Evolutionary conservation across 1,284 basidiomycete genomes (phyloP), one percentile per base, ranked within the genome.

Genomic region (Trametes hirsuta): DNA sequence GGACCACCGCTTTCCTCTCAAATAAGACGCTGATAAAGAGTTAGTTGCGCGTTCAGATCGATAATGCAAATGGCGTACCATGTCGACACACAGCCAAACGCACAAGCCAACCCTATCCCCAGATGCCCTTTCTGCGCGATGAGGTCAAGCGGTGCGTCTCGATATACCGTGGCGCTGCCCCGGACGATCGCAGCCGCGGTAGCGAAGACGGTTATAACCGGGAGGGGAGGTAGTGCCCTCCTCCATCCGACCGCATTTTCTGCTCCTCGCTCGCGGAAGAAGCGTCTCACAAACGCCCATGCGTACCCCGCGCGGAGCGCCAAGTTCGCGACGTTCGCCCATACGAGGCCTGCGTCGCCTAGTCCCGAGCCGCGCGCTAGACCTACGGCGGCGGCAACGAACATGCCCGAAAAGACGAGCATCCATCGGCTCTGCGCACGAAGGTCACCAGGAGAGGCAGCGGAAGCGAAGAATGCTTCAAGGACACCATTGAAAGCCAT

Each of bases 401-500:
- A 91, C 4, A 82, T 69, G 1, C 77, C 65, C 0, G 90, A 90
- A 71, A 91, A 92, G 0, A 74, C 75, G 15, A 85, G 78, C 84
- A 94, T 89, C 84, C 85, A 90, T 15, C 72, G 77, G 64, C 86
- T 90, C 71, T 94, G 92, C 6, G 71, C 71, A 50, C 79, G 83
- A 5, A 95, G 74, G 71, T 93, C 88, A 2, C 73, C 67, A 0
- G 86, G 79, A 2, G 80, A 79, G 3, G 93, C 91, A 1, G 88
- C 87, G 53, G 93, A 91, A 2, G 91, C 86, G 65, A 95, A 82
- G 75, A 96, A 96, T 0, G 94, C 91, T 73, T 98, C 95, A 22
- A 96, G 78, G 1, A 92, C 84, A 3, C 95, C 95, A 71, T 98
- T 98, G 66, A 93, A 76, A 4, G 91, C 91, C 67, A 98, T 83